Base-by-base conservation (phyloP, 106 monocot genomes). In the Agapanthus africanus region DNA sequence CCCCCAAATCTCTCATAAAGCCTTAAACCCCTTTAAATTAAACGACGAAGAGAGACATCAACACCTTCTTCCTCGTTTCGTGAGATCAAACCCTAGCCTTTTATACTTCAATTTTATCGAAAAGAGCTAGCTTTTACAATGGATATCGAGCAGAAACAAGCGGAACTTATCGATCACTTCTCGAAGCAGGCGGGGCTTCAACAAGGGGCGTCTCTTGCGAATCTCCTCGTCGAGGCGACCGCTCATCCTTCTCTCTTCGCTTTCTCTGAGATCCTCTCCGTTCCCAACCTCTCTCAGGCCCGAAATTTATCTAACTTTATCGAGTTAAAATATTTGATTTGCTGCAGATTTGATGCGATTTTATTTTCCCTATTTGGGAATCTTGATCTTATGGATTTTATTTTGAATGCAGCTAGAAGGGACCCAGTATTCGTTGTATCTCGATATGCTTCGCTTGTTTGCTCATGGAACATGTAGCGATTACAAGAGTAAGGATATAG, bases 401-500 rank as follows among this genome's bases (percentile, higher is more conserved):
- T n/a, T 54, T 54, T 35, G 46, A 70, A 79, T 89, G 82, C 79
- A 97, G 97, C 82, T 97, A 40, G 81, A 84, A 27, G 87, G 89
- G 42, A 84, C 86, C 2, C 80, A 81, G 46, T 70, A 80, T 54
- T 82, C 87, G 4, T 59, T 80, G 8, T 76, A 76, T 54, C 74
- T 90, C 27, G 84, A 92, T 47, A 26, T 87, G 60, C 87, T 97
- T 63, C 84, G 92, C 19, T 79, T 97, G 79, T 97, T 97, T 76
- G 91, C 97, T 6, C 85, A 92, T 73, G 92, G 97, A 22, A 87
- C 92, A 4, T 97, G 88, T 89, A 86, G 69, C 68, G 91, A 97
- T 78, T 97, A 92, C 79, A 89, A 84, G 68, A 80, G 97, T 97
- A n/a, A n/a, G n/a, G n/a, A n/a, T n/a, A n/a, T n/a, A n/a, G n/a